Conservation (phyloP, 1,284 basidiomycete species). For the Boletus smithii region DNA sequence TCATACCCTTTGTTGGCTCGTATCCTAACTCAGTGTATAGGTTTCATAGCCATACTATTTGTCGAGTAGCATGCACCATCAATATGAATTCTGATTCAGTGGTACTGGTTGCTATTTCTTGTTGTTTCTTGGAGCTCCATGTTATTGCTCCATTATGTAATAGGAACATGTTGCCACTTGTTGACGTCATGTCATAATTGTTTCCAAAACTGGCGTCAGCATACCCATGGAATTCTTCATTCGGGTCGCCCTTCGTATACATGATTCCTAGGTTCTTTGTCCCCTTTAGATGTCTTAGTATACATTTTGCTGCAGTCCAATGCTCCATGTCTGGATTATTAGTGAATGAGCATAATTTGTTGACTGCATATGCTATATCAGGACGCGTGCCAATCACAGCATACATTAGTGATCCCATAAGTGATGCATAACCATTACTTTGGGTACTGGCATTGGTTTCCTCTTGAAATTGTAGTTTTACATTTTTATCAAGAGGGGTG, state of each 20-base stretch:
- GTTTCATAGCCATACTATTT: not conserved
- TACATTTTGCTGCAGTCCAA: not conserved
- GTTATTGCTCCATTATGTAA: not conserved
- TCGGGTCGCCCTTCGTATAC: not conserved
- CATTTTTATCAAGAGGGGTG: not conserved
- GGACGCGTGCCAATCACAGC: not conserved
- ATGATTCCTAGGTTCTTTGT: not conserved
- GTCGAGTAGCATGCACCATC: not conserved
- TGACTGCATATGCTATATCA: too few relatives aligned
- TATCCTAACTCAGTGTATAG: not conserved
- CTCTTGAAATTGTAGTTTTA: too few relatives aligned
- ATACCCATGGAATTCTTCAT: not conserved
- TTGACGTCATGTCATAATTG: not conserved
- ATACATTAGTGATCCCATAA: not conserved
- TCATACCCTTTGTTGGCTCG: too few relatives aligned
- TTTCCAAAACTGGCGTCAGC: not conserved
- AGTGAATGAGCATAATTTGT: slow-evolving; percentile 1
- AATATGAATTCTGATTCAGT: not conserved
- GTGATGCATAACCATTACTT: not conserved
- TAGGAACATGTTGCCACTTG: not conserved
- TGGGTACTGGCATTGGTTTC: not conserved
- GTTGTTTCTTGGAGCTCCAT: not conserved
- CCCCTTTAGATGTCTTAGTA: not conserved
- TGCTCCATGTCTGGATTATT: not conserved
- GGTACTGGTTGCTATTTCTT: accelerated